Evolutionary conservation across 257 asterid genomes (phyloP).

Genomic region (Solanum sejunctum): DNA sequence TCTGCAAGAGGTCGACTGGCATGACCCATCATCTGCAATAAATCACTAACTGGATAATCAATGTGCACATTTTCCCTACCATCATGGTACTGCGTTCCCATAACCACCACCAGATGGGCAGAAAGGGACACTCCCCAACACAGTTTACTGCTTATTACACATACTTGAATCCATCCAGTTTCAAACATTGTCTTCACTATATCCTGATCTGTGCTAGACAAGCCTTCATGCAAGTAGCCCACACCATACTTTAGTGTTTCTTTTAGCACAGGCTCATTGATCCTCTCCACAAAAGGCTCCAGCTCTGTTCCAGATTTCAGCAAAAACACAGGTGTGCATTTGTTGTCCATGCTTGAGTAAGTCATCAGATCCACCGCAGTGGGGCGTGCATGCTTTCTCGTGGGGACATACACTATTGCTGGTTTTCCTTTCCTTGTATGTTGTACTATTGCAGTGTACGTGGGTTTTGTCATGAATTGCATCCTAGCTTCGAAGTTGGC

Average conservation of each 20-base stretch:
- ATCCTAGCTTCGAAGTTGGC: slow-evolving; percentile 29
- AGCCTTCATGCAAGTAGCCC: slow-evolving; percentile 29
- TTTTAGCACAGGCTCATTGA: slow-evolving; percentile 19
- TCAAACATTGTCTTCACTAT: slow-evolving; percentile 23
- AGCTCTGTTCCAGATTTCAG: slow-evolving; percentile 10
- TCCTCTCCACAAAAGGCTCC: slow-evolving; percentile 17
- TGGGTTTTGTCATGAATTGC: slow-evolving; percentile 35
- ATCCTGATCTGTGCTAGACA: slow-evolving; percentile 23
- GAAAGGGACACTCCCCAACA: slow-evolving; percentile 27
- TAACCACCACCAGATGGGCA: slow-evolving; percentile 28
- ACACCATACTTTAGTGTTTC: slow-evolving; percentile 19
- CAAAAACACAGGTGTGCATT: slow-evolving; percentile 11
- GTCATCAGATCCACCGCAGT: slow-evolving; percentile 31
- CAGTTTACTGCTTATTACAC: slow-evolving; percentile 25
- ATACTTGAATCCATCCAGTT: slow-evolving; percentile 31
- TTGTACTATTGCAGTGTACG: slow-evolving; percentile 25
- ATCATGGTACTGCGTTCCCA: slow-evolving; percentile 32
- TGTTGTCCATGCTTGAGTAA: slow-evolving; percentile 7
- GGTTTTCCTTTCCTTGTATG: slow-evolving; percentile 25
- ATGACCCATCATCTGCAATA: slow-evolving; percentile 38
- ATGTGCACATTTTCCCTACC: slow-evolving; percentile 23
- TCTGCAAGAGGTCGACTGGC: slow-evolving; percentile 31
- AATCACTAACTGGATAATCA: slow-evolving; percentile 26
- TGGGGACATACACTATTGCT: slow-evolving; percentile 32
- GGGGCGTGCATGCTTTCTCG: slow-evolving; percentile 26